phyloP scores from a whole-genome alignment of 129 eudicot genomes.

The Artemisia annua region DNA sequence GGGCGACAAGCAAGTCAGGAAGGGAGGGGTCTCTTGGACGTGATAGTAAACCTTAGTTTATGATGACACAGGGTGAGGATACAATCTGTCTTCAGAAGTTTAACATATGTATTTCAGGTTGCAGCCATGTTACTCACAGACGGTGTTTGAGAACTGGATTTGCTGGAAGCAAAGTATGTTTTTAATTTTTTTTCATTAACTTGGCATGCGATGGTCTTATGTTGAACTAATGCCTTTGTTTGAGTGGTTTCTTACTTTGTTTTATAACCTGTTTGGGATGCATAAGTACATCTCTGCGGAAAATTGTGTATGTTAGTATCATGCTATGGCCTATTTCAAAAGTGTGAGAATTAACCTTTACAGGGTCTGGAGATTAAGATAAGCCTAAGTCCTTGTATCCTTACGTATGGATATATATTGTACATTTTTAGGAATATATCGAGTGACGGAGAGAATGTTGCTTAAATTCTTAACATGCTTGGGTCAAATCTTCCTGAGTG shows the following conservation, averaged over 20 bases:
- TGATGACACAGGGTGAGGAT: not conserved
- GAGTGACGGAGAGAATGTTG: no score
- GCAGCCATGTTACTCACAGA: not conserved
- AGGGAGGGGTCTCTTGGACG: no score
- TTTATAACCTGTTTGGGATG: not conserved
- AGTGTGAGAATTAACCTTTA: not conserved
- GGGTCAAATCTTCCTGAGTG: no score
- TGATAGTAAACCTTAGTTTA: not conserved
- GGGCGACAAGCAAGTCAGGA: no score
- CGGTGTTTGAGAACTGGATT: not conserved
- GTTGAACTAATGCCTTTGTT: not conserved
- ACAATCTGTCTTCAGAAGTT: no score
- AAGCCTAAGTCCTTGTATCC: not conserved
- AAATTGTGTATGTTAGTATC: not conserved
- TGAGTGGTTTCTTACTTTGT: not conserved
- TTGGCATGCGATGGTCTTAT: not conserved
- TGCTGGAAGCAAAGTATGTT: not conserved
- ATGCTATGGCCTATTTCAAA: not conserved
- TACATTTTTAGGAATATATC: no score
- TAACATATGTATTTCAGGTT: not conserved
- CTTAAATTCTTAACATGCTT: no score
- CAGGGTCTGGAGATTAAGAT: not conserved
- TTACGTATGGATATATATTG: no score
- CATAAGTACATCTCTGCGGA: not conserved
- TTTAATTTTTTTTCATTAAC: not conserved